Conservation (phyloP, 2,329 filamentous ascomycete species). For the Aspergillus niger region DNA sequence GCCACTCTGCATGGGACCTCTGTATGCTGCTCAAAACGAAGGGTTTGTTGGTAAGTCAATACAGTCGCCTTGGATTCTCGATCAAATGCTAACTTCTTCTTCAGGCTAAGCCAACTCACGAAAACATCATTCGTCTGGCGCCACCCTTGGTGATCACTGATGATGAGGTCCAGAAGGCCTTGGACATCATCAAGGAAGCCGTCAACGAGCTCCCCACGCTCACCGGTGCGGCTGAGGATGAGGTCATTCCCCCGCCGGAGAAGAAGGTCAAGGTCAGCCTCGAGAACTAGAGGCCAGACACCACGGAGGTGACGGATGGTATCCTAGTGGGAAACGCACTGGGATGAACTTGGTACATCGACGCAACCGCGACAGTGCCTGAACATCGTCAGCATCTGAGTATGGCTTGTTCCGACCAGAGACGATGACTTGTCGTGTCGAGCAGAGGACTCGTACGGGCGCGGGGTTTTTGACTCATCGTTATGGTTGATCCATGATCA, state of each 20-base stretch:
- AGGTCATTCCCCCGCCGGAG: constrained; percentile 60
- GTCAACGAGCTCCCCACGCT: constrained; percentile 75
- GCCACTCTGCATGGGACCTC: constrained; percentile 91
- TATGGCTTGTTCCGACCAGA: neutral
- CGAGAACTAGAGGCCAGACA: constrained; percentile 51
- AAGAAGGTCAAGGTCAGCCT: constrained; percentile 63
- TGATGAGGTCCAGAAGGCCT: constrained; percentile 74
- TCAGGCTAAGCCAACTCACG: constrained; percentile 95
- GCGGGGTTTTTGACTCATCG: neutral
- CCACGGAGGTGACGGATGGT: neutral
- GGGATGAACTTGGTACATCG: neutral
- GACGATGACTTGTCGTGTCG: neutral
- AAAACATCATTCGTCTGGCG: constrained; percentile 98
- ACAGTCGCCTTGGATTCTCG: neutral
- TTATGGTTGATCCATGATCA: neutral
- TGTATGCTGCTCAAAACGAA: constrained; percentile 95
- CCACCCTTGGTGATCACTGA: constrained; percentile 94
- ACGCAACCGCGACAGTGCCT: neutral
- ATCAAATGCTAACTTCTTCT: neutral
- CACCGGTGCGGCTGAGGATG: constrained; percentile 58
- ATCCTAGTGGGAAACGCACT: neutral
- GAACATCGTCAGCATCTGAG: constrained; percentile 1
- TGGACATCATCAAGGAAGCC: constrained; percentile 78
- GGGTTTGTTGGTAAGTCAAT: constrained; percentile 75
- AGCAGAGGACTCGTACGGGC: neutral